phyloP scores from a whole-genome alignment of 2,329 filamentous ascomycete genomes.

The Fusarium mundagurra region DNA sequence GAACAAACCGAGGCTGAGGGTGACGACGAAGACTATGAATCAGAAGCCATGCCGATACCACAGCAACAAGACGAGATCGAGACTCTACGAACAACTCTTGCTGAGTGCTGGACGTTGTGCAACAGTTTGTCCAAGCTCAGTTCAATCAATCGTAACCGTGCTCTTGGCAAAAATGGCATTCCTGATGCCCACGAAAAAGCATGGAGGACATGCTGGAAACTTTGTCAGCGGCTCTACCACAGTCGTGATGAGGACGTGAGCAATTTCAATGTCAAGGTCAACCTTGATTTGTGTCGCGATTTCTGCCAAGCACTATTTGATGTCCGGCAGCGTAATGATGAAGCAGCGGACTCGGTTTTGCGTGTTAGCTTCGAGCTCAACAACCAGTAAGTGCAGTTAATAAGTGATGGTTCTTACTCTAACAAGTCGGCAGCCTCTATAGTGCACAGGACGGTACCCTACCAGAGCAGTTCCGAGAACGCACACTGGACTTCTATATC shows the following conservation, averaged over 20 bases:
- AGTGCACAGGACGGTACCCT: conserved; percentile 85
- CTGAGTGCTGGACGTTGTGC: conserved; percentile 93
- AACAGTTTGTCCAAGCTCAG: conserved; percentile 89
- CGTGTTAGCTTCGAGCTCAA: conserved; percentile 95
- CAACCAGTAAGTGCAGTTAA: conserved; percentile 73
- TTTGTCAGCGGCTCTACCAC: conserved; percentile 90
- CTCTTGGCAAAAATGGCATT: conserved; percentile 78
- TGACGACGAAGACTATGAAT: conserved; percentile 63
- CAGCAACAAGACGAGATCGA: conserved; percentile 68
- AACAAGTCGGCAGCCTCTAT: conserved; percentile 68
- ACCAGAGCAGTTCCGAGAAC: conserved; percentile 86
- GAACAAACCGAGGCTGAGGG: conserved; percentile 62
- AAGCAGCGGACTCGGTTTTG: conserved; percentile 84
- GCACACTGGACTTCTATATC: conserved; percentile 93
- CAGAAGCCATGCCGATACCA: conserved; percentile 53
- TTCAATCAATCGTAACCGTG: conserved; percentile 81
- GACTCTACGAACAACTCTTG: conserved; percentile 78
- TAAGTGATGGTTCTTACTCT: conserved; percentile 30
- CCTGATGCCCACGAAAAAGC: conserved; percentile 85
- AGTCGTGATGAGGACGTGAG: conserved; percentile 77
- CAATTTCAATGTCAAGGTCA: conserved; percentile 74
- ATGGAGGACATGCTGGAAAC: conserved; percentile 93
- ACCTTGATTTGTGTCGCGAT: conserved; percentile 86
- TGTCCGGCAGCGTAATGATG: conserved; percentile 79
- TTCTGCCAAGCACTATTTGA: conserved; percentile 95